Conservation (phyloP, 2,329 filamentous ascomycete genomes). For the Pseudocercospora pini-densiflorae region DNA sequence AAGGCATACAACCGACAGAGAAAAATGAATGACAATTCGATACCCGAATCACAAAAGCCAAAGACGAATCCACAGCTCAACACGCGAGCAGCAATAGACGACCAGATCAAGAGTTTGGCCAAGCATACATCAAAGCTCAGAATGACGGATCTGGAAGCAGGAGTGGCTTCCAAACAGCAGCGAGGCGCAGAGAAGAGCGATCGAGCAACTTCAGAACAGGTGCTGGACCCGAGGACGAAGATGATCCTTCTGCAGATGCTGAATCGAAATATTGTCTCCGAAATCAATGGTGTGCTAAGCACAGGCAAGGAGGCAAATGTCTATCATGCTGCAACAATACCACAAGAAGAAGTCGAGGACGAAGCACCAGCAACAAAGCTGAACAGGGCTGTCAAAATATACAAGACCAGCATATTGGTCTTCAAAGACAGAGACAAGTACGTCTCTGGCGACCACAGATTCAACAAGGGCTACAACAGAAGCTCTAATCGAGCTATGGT, state of each 20-base stretch:
- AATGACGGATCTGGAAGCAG: conserved; percentile 67
- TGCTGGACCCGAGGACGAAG: conserved; percentile 88
- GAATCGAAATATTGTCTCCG: conserved; percentile 84
- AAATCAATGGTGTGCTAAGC: conserved; percentile 92
- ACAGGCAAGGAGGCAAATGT: conserved; percentile 99
- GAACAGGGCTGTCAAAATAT: conserved; percentile 94
- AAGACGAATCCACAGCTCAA: conserved; percentile 81
- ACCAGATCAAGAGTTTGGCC: conserved; percentile 83
- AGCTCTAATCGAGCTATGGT: conserved; percentile 96
- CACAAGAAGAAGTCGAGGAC: conserved; percentile 58
- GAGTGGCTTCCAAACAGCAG: conserved; percentile 53
- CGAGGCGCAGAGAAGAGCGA: conserved; percentile 73
- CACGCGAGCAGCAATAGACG: conserved; percentile 78
- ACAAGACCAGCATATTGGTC: conserved; percentile 96
- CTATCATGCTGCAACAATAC: conserved; percentile 79
- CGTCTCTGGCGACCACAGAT: conserved; percentile 91
- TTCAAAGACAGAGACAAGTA: conserved; percentile 99
- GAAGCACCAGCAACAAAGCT: conserved; percentile 51
- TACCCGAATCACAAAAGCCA: conserved; percentile 60
- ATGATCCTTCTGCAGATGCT: conserved; percentile 98
- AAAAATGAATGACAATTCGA: conserved; percentile 62
- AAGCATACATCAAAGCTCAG: conserved; percentile 86
- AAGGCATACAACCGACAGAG: conserved; percentile 88
- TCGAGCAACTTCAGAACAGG: conserved; percentile 91
- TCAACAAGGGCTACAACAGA: conserved; percentile 90